Conservation (phyloP, 768 basidiomycete species). For the Boletus barrowsii region DNA sequence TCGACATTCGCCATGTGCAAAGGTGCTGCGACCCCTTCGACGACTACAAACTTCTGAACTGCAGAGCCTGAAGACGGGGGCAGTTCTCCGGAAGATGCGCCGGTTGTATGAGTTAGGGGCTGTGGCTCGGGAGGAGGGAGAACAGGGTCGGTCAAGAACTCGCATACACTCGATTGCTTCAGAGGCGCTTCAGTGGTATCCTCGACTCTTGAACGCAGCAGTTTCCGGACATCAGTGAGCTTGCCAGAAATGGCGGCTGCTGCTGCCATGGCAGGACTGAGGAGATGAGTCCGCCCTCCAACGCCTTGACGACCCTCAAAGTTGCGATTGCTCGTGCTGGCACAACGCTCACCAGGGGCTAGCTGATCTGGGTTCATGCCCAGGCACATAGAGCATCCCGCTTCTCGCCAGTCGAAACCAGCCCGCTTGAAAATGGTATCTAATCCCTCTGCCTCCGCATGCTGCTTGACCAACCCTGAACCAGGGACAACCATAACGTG, state of each 20-base stretch:
- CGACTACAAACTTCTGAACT: constrained; percentile 60
- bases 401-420: constrained; percentile 94
- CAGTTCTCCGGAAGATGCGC: constrained; percentile 29
- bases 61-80: constrained; percentile 46
- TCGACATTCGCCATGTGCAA: constrained; percentile 82
- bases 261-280: constrained; percentile 91
- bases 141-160: constrained; percentile 74
- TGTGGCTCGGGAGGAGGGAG: constrained; percentile 53
- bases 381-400: constrained; percentile 94
- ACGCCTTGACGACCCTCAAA: constrained; percentile 89
- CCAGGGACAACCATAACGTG: constrained; percentile 92
- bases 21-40: constrained; percentile 79
- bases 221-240: constrained; percentile 80
- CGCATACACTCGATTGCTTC: constrained; percentile 61
- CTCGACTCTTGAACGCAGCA: constrained; percentile 49
- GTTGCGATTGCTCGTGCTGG: constrained; percentile 91
- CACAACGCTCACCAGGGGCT: constrained; percentile 78
- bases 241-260: constrained; percentile 86
- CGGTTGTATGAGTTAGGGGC: constrained; percentile 32
- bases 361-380: constrained; percentile 96
- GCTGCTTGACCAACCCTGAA: constrained; percentile 85
- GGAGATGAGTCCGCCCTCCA: constrained; percentile 84
- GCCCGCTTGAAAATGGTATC: constrained; percentile 85
- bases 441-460: constrained; percentile 86
- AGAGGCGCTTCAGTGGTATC: constrained; percentile 45